Conservation (phyloP, 257 asterid species). For the Jasminum sambac region DNA sequence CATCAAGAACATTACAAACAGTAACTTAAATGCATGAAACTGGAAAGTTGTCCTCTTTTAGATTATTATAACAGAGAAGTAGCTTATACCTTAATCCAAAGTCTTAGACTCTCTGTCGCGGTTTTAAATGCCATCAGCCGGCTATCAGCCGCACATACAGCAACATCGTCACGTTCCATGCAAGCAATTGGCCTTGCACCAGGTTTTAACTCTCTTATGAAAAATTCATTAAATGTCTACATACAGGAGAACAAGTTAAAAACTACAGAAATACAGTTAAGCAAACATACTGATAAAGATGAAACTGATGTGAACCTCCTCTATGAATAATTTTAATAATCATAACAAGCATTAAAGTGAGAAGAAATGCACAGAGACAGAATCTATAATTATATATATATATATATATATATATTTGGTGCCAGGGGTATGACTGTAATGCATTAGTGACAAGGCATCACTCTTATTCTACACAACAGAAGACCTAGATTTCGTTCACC, state of each 20-base stretch:
- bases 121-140: constrained; percentile 80
- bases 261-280: neutral
- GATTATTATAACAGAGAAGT: constrained; percentile 20
- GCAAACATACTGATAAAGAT: neutral
- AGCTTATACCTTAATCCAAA: constrained; percentile 86
- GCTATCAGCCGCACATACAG: constrained; percentile 92
- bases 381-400: too few relatives aligned
- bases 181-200: constrained; percentile 71
- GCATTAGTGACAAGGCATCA: neutral
- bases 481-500: neutral
- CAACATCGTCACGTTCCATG: constrained; percentile 64
- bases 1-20: too few relatives aligned
- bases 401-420: neutral
- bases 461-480: neutral
- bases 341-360: constrained; percentile 13
- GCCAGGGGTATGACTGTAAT: neutral
- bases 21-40: neutral
- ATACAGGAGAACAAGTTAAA: constrained; percentile 24
- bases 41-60: neutral
- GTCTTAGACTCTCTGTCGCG: constrained; percentile 66
- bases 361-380: neutral
- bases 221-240: constrained; percentile 94
- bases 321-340: neutral
- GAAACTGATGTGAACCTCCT: neutral
- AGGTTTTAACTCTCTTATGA: constrained; percentile 82